These are phyloP conservation scores for Westerdykella ornata DNA, from an alignment of 2,329 filamentous ascomycete species.

Conservation along the genomic window DNA sequence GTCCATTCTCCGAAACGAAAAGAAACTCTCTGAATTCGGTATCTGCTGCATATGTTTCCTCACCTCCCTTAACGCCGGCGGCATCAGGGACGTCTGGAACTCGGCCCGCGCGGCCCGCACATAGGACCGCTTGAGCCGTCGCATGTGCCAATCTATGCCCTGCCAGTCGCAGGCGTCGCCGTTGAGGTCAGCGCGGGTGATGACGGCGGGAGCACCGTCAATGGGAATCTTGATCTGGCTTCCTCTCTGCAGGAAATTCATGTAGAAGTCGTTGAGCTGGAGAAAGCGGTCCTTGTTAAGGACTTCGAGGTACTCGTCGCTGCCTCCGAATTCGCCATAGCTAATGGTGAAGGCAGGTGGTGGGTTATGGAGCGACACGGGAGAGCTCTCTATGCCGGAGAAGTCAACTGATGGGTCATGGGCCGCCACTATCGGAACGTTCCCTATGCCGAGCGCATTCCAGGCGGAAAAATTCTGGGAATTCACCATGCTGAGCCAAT, in stretches of 20 bases:
- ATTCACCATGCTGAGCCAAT: background rate
- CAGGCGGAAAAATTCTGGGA: slow-evolving; percentile 2
- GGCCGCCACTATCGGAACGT: background rate
- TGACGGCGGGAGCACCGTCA: slow-evolving; percentile 18
- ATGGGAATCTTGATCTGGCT: slow-evolving; percentile 18
- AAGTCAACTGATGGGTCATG: slow-evolving; percentile 1
- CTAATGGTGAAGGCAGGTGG: too few relatives aligned
- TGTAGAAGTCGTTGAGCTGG: slow-evolving; percentile 26
- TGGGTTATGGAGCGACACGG: too few relatives aligned
- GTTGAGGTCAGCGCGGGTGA: slow-evolving; percentile 27
- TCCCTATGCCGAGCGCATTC: slow-evolving; percentile 9
- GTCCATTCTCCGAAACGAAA: slow-evolving; percentile 45
- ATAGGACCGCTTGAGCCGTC: slow-evolving; percentile 22
- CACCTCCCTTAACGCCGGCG: slow-evolving; percentile 10
- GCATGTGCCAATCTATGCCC: slow-evolving; percentile 34
- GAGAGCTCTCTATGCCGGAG: background rate
- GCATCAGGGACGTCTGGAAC: slow-evolving; percentile 19
- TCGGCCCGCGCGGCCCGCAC: slow-evolving; percentile 21
- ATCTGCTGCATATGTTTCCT: slow-evolving; percentile 18
- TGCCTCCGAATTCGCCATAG: slow-evolving; percentile 4
- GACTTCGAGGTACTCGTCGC: slow-evolving; percentile 26
- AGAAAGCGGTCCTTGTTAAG: slow-evolving; percentile 25
- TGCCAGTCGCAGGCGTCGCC: slow-evolving; percentile 35
- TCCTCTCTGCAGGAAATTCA: slow-evolving; percentile 12
- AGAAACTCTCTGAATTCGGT: slow-evolving; percentile 41